A percentile compares a stretch with the other conserved stretches of the same genome.
phyloP scores from a whole-genome alignment of 2,329 filamentous ascomycete species.

The Cercospora sp. region DNA sequence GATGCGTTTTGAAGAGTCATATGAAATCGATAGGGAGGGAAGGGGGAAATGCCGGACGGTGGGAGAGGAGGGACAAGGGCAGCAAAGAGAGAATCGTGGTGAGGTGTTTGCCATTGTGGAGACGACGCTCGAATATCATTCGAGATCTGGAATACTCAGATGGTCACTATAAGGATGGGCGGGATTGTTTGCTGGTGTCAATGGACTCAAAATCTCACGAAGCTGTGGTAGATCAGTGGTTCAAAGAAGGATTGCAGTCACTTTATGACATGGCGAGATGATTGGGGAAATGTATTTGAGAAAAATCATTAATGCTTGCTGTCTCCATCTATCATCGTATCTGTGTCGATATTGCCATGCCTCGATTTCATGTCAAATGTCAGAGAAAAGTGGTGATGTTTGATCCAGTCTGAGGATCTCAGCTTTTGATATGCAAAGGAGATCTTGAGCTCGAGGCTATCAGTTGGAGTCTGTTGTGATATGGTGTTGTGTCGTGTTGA shows the following conservation, averaged over 20 bases:
- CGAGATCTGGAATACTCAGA: background rate
- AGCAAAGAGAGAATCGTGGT: background rate
- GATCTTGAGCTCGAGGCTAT: too few species aligned
- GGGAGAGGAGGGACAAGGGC: background rate
- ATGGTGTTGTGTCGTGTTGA: background rate
- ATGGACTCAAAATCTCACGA: background rate
- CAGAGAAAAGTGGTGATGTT: background rate
- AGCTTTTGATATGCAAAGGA: background rate
- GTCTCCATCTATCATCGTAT: background rate
- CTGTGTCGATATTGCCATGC: background rate
- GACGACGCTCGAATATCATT: background rate
- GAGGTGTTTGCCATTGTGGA: background rate
- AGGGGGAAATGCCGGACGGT: background rate
- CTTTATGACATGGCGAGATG: background rate
- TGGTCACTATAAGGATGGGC: background rate
- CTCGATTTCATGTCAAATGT: background rate
- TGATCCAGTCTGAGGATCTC: background rate
- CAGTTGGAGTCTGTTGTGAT: too few species aligned
- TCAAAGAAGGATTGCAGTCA: background rate
- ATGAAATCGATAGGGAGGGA: background rate
- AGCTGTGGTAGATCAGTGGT: background rate
- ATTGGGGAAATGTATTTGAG: background rate
- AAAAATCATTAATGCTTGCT: background rate
- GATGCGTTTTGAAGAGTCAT: background rate
- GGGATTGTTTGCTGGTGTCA: background rate